Conservation (phyloP, 2,329 filamentous ascomycete species). For the Aspergillus latus region DNA sequence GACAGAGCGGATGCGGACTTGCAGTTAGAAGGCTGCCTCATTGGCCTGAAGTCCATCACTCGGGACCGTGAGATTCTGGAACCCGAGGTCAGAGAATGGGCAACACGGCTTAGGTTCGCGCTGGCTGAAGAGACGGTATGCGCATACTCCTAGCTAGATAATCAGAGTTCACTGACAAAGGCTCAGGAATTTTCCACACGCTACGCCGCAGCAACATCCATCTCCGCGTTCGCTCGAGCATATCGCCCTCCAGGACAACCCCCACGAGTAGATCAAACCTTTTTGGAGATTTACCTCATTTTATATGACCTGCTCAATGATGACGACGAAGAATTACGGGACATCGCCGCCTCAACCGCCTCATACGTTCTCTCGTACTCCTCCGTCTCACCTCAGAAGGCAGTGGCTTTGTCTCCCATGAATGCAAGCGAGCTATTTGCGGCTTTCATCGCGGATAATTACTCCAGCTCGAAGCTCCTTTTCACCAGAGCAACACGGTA, state of each 20-base stretch:
- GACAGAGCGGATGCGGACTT: conserved; percentile 39
- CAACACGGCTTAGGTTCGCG: conserved; percentile 38
- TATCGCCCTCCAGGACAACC: conserved; percentile 31
- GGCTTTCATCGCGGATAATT: conserved; percentile 37
- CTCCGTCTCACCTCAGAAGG: conserved; percentile 27
- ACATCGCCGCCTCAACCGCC: conserved; percentile 53
- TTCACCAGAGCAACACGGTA: conserved; percentile 39
- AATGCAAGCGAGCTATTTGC: conserved; percentile 47
- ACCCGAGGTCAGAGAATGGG: conserved; percentile 32
- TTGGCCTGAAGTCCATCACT: conserved; percentile 28
- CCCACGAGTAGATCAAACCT: conserved; percentile 27
- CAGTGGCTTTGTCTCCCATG: conserved; percentile 48
- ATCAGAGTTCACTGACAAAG: background rate
- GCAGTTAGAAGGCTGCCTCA: conserved; percentile 39
- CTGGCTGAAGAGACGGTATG: conserved; percentile 45
- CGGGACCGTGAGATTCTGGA: conserved; percentile 20
- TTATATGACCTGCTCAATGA: conserved; percentile 79
- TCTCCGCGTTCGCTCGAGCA: conserved; percentile 44
- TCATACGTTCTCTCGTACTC: conserved; percentile 40
- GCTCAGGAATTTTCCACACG: conserved; percentile 42
- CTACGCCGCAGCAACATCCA: conserved; percentile 37
- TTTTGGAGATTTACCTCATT: conserved; percentile 61
- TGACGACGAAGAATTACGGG: conserved; percentile 86
- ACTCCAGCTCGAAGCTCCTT: conserved; percentile 34
- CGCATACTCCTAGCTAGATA: background rate